Evolutionary conservation across 2,329 filamentous ascomycete species (phyloP).

Genomic region (Verticillium isaacii): DNA sequence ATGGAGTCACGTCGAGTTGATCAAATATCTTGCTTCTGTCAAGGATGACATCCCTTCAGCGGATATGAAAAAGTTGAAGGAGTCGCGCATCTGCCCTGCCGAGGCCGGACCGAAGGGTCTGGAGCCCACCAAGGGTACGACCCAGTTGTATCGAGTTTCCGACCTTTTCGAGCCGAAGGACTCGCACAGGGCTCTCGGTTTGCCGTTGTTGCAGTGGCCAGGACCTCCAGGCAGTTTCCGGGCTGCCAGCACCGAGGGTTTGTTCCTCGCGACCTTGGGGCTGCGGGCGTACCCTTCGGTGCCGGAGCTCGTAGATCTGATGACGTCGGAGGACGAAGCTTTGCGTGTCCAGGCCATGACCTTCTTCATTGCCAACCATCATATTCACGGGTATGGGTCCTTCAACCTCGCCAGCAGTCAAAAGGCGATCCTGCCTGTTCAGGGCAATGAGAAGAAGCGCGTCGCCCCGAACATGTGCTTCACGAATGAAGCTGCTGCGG

Average conservation of each 20-base stretch:
- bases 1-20: constrained; percentile 92
- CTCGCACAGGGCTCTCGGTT: constrained; percentile 59
- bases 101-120: constrained; percentile 56
- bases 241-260: constrained; percentile 63
- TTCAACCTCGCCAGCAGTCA: constrained; percentile 54
- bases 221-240: constrained; percentile 59
- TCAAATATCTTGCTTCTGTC: constrained; percentile 91
- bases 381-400: constrained; percentile 67
- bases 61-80: constrained; percentile 73
- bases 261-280: constrained; percentile 69
- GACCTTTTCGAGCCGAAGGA: constrained; percentile 80
- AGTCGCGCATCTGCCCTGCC: constrained; percentile 77
- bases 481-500: constrained; percentile 68
- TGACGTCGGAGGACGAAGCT: constrained; percentile 55
- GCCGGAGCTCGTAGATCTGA: constrained; percentile 71
- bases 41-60: constrained; percentile 78
- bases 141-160: constrained; percentile 63
- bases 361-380: constrained; percentile 79
- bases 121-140: constrained; percentile 46
- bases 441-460: constrained; percentile 60
- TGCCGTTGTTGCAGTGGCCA: constrained; percentile 82
- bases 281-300: constrained; percentile 68
- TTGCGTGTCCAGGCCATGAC: constrained; percentile 67
- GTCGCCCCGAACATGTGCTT: constrained; percentile 75
- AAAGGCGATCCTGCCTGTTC: constrained; percentile 66